Evolutionary conservation across 2,329 filamentous ascomycete genomes (phyloP).

Genomic region (Venturiaceae sp.): DNA sequence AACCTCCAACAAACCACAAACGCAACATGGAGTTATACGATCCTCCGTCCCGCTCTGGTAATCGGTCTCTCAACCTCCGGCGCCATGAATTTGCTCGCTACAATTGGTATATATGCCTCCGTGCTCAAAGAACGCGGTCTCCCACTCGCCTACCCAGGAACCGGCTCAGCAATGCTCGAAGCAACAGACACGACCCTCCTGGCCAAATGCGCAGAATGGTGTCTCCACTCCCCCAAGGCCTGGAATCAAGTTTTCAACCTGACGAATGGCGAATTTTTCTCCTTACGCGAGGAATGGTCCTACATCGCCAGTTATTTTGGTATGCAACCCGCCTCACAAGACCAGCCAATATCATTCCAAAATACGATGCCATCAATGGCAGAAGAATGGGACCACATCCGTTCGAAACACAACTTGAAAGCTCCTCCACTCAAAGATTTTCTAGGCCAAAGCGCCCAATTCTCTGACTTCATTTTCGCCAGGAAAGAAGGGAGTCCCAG

Average conservation of each 20-base stretch:
- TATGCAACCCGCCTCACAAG: neutral
- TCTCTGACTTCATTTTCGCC: slow-evolving; percentile 1
- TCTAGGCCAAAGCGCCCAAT: slow-evolving; percentile 1
- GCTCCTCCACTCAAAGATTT: neutral
- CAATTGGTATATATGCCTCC: neutral
- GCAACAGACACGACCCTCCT: slow-evolving; percentile 1
- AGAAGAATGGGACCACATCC: slow-evolving; percentile 1
- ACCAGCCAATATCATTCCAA: neutral
- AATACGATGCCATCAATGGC: neutral
- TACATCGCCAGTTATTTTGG: neutral
- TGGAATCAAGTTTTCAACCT: neutral
- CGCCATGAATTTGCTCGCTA: neutral
- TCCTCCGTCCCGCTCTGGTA: neutral
- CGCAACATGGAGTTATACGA: neutral
- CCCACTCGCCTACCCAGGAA: neutral
- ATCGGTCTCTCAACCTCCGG: neutral
- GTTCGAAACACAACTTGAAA: neutral
- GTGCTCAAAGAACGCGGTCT: neutral
- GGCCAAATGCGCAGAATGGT: neutral
- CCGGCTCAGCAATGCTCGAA: neutral
- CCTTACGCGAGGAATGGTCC: neutral
- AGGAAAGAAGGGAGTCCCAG: neutral
- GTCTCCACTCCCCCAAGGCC: neutral
- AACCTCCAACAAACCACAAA: neutral
- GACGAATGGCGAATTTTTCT: neutral